Percentiles rank a stretch among this genome's conserved stretches.
These are phyloP conservation scores for Diaporthe ilicicola DNA, from an alignment of 2,329 filamentous ascomycete genomes.

Conservation along the genomic window DNA sequence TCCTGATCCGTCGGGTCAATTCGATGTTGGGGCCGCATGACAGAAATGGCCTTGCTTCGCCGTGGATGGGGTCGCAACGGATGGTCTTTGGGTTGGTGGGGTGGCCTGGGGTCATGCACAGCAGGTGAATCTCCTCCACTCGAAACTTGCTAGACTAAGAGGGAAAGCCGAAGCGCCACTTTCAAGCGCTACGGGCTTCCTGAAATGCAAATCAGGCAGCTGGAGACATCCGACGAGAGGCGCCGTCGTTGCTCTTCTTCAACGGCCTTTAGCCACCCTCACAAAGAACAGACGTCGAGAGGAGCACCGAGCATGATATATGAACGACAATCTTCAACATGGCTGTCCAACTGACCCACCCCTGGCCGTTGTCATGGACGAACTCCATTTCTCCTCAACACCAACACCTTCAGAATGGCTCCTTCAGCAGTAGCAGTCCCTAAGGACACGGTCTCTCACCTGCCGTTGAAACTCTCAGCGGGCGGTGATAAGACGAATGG, in stretches of 20 bases:
- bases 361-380: background rate
- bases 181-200: background rate
- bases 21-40: constrained; percentile 7
- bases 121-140: constrained; percentile 20
- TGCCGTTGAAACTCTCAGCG: constrained; percentile 7
- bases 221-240: background rate
- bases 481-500: constrained; percentile 7
- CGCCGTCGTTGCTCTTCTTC: background rate
- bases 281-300: background rate
- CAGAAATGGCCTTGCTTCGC: background rate
- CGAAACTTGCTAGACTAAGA: background rate
- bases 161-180: background rate
- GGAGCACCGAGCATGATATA: background rate
- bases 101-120: constrained; percentile 5
- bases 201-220: background rate
- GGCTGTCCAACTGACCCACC: background rate
- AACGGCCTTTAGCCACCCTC: constrained; percentile 9
- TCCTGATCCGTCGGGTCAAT: constrained; percentile 11
- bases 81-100: background rate
- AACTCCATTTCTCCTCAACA: background rate
- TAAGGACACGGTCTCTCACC: constrained; percentile 9
- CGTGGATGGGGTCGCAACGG: constrained; percentile 2
- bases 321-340: background rate
- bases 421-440: constrained; percentile 11
- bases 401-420: background rate